Evolutionary conservation across 116 monocot species (phyloP), one percentile per base, ranked within the genome.

Genomic region (Phalaenopsis hybrid): DNA sequence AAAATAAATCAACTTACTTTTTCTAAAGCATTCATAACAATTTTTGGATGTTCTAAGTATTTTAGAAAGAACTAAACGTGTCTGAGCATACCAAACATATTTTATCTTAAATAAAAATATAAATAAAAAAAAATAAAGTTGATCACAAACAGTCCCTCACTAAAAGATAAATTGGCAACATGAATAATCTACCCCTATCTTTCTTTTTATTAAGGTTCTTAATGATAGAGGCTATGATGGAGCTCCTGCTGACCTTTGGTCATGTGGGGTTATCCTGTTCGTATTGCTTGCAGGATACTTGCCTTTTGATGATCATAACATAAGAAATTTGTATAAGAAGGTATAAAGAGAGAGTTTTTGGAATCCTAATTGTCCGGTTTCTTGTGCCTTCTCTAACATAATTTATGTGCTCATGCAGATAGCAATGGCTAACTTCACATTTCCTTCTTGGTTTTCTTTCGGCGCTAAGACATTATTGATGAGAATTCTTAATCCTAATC

Each of bases 401-500:
- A 18, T 33, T 18, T 50, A 0, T 44, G 25, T 83, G 3, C 43
- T 81, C 75, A 65, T 92, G 87, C 93, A 99, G 98, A 99, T 99
- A 74, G 90, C 93, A 74, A 83, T 82, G 79, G 93, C 95, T 74
- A 92, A 95, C 41, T 99, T 91, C 74, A 89, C 86, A 57, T 90
- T 80, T 55, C 98, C 98, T 59, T 86, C 90, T 52, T 95, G 98
- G 95, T 76, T 95, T 78, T 99, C 98, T 59, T 85, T 89, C 75
- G 93, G 90, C 78, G 90, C 92, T 9, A 93, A 57, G 87, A 88
- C 81, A 84, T 85, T 99, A 74, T 85, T 99, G 48, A 85, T 87
- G 63, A 91, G 85, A 87, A 95, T 99, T 70, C 87, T 99, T 4
- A 87, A 99, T 85, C 98, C 98, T 41, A 93, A 99, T 69, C 98